Evolutionary conservation across 2,329 filamentous ascomycete species (phyloP).

Genomic region (Mycocentrospora acerina): DNA sequence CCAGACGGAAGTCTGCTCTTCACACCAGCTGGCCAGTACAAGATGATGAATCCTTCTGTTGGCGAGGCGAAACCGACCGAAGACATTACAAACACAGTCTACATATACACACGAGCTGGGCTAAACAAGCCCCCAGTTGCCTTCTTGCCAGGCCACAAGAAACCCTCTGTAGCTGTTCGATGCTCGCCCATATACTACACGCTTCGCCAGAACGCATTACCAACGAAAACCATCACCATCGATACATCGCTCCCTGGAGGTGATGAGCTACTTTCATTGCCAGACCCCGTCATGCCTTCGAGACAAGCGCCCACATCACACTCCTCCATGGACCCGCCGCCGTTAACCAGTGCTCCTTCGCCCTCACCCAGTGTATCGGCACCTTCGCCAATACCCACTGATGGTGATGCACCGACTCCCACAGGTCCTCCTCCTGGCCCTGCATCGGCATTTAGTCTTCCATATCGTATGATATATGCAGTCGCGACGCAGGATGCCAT

Average conservation of each 20-base stretch:
- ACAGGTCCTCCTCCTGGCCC: slow-evolving; percentile 53
- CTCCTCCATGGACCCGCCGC: slow-evolving; percentile 81
- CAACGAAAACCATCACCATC: slow-evolving; percentile 87
- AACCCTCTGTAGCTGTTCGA: slow-evolving; percentile 92
- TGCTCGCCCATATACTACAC: slow-evolving; percentile 92
- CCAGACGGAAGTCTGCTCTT: slow-evolving; percentile 92
- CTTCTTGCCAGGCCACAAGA: slow-evolving; percentile 95
- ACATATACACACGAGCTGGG: slow-evolving; percentile 94
- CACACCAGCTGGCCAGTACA: slow-evolving; percentile 94
- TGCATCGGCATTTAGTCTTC: slow-evolving; percentile 72
- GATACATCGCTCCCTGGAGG: slow-evolving; percentile 75
- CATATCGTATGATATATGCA: slow-evolving; percentile 93
- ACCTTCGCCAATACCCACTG: slow-evolving; percentile 53
- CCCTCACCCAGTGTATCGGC: slow-evolving; percentile 53
- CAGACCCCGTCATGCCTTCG: slow-evolving; percentile 69
- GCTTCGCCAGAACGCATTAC: slow-evolving; percentile 64
- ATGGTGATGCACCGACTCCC: slow-evolving; percentile 57
- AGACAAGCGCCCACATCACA: slow-evolving; percentile 57
- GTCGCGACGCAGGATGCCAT: slow-evolving; percentile 97
- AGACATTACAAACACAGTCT: slow-evolving; percentile 94
- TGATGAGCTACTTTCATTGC: slow-evolving; percentile 78
- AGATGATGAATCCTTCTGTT: slow-evolving; percentile 69
- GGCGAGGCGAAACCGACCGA: slow-evolving; percentile 73
- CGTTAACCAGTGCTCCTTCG: slow-evolving; percentile 58
- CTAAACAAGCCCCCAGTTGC: slow-evolving; percentile 96